These are phyloP conservation scores for Saccharum spontaneum DNA, from an alignment of 176 grass and related monocot genomes.

Conservation along the genomic window DNA sequence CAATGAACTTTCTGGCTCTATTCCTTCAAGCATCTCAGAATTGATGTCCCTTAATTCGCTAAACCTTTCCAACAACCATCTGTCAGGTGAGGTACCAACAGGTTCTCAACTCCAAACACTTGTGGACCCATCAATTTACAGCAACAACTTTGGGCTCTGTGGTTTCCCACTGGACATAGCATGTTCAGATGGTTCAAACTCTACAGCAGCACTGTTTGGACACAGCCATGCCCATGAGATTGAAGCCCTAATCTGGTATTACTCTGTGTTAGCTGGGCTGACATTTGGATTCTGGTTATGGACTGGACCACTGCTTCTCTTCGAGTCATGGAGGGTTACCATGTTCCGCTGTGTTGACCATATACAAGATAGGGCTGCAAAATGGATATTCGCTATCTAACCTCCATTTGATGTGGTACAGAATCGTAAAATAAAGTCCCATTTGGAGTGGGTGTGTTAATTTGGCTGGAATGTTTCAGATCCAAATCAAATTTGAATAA, in stretches of 20 bases:
- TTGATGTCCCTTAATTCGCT: background rate
- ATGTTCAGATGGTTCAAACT: background rate
- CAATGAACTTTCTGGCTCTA: constrained; percentile 13
- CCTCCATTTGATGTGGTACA: no score
- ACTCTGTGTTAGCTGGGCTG: background rate
- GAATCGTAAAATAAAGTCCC: no score
- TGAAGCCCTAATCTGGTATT: background rate
- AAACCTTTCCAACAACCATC: constrained; percentile 9
- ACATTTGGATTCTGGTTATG: constrained; percentile 24
- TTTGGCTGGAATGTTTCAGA: no score
- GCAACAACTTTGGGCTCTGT: constrained; percentile 22
- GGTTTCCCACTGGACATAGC: background rate
- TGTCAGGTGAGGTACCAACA: constrained; percentile 5
- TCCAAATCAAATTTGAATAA: no score
- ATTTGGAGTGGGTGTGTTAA: no score
- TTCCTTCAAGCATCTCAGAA: constrained; percentile 22
- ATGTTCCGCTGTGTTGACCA: background rate
- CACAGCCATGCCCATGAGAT: background rate
- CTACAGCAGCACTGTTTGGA: background rate
- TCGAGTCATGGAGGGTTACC: background rate
- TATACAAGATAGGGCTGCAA: background rate
- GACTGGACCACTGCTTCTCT: background rate
- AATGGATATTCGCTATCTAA: background rate
- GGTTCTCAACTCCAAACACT: constrained; percentile 30
- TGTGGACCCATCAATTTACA: constrained; percentile 21